phyloP scores from a whole-genome alignment of 257 asterid genomes.

The Rehmannia glutinosa region DNA sequence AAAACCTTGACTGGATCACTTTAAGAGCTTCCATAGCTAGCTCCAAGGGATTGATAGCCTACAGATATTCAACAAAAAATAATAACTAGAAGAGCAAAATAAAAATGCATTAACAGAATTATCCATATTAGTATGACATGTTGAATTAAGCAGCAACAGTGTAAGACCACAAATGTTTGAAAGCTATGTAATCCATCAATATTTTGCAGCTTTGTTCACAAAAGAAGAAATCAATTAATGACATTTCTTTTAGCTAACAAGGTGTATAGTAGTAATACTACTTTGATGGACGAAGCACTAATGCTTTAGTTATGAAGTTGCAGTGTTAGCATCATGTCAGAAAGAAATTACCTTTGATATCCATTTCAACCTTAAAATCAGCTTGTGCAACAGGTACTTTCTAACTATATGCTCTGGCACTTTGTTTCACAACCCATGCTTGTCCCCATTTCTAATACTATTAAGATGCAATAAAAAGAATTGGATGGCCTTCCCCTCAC shows the following conservation, averaged over 20 bases:
- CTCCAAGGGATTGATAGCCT: constrained; percentile 97
- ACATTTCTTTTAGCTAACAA: background rate
- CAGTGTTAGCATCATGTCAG: background rate
- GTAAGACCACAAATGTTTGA: background rate
- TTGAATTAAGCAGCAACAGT: background rate
- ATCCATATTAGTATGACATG: background rate
- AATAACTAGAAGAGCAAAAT: background rate
- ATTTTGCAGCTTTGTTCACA: background rate
- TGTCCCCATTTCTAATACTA: background rate
- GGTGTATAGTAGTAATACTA: background rate
- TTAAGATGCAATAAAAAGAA: background rate
- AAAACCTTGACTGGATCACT: constrained; percentile 73
- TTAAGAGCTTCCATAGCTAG: constrained; percentile 93
- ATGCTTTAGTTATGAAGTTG: background rate
- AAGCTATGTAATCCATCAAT: background rate
- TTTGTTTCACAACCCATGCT: background rate
- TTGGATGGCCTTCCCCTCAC: background rate
- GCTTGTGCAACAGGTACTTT: background rate
- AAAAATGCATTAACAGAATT: background rate
- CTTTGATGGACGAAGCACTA: background rate
- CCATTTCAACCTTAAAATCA: background rate
- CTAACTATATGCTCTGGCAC: background rate
- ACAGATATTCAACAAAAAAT: constrained; percentile 8
- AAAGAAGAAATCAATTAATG: background rate
- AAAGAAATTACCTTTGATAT: background rate